These are phyloP conservation scores for Gracilariopsis chorda DNA, from an alignment of 23 red algal genomes.

Conservation along the genomic window DNA sequence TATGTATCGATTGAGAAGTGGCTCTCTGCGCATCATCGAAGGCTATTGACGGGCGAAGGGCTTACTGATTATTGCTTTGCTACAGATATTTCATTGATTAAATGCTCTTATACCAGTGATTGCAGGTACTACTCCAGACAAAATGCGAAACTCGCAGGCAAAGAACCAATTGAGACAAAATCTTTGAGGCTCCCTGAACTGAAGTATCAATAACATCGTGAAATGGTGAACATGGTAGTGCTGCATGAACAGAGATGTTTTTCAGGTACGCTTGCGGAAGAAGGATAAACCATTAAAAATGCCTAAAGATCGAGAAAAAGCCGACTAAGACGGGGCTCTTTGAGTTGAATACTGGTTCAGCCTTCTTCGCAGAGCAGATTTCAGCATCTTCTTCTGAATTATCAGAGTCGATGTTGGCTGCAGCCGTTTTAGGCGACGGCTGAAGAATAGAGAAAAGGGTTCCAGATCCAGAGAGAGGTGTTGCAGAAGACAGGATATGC, in stretches of 20 bases:
- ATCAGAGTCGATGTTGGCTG: too few relatives aligned
- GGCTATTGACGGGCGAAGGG: slow-evolving; percentile 15
- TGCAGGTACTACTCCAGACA: slow-evolving; percentile 18
- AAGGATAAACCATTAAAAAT: neutral
- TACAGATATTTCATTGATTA: slow-evolving; percentile 32
- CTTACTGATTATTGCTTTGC: slow-evolving; percentile 48
- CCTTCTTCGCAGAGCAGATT: too few relatives aligned
- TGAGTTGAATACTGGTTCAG: too few relatives aligned
- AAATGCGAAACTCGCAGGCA: slow-evolving; percentile 30
- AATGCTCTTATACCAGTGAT: neutral
- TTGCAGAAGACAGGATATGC: too few relatives aligned
- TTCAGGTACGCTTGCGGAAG: neutral
- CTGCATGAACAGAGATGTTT: slow-evolving; percentile 20
- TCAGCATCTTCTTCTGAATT: too few relatives aligned
- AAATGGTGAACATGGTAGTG: neutral
- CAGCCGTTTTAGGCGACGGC: too few relatives aligned
- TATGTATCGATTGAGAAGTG: slow-evolving; percentile 37
- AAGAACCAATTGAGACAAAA: neutral
- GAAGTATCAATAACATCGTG: neutral
- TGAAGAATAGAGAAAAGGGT: too few relatives aligned
- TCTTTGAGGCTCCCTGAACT: slow-evolving; percentile 19
- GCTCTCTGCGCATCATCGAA: slow-evolving; percentile 21
- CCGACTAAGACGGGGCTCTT: neutral
- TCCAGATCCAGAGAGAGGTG: too few relatives aligned
- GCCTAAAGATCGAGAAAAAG: neutral